Evolutionary conservation across 805 yeast species (phyloP).

Genomic region (Naumovozyma castellii): DNA sequence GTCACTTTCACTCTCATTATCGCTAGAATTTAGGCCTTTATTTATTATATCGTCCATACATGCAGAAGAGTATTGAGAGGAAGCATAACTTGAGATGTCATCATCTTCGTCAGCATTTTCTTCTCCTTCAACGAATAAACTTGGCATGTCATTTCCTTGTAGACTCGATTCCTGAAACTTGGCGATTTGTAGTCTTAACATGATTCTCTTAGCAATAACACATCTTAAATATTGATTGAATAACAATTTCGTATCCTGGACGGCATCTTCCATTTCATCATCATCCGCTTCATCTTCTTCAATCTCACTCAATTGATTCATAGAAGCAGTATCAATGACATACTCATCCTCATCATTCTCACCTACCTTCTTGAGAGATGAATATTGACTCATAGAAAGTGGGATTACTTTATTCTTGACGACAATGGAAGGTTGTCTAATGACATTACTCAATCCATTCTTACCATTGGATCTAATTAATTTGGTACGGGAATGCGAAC

Average conservation of each 20-base stretch:
- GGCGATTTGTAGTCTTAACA: conserved; percentile 21
- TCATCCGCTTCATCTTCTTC: conserved; percentile 13
- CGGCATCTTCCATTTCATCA: conserved; percentile 4
- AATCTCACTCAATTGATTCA: conserved; percentile 10
- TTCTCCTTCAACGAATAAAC: not conserved
- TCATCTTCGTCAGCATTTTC: conserved; percentile 9
- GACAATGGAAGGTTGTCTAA: conserved; percentile 29
- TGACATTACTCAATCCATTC: conserved; percentile 18
- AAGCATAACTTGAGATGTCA: not conserved
- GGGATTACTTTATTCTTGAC: conserved; percentile 30
- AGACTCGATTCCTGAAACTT: conserved; percentile 13
- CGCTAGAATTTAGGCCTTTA: conserved; percentile 1
- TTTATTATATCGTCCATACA: not conserved
- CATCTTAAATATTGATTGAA: conserved; percentile 20
- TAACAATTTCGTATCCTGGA: conserved; percentile 3
- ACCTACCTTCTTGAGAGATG: conserved; percentile 23
- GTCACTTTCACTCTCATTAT: conserved; percentile 4
- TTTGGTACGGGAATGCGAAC: conserved; percentile 3
- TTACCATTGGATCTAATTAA: conserved; percentile 24
- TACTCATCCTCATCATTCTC: conserved; percentile 13
- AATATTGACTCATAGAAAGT: conserved; percentile 21
- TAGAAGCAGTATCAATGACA: conserved; percentile 11
- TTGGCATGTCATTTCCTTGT: conserved; percentile 3
- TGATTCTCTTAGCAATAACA: conserved; percentile 21
- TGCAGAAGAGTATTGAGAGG: not conserved